Percentiles rank a stretch among this genome's conserved stretches.
phyloP scores from a whole-genome alignment of 2,329 filamentous ascomycete species.

The Paraconiothyrium sp. region DNA sequence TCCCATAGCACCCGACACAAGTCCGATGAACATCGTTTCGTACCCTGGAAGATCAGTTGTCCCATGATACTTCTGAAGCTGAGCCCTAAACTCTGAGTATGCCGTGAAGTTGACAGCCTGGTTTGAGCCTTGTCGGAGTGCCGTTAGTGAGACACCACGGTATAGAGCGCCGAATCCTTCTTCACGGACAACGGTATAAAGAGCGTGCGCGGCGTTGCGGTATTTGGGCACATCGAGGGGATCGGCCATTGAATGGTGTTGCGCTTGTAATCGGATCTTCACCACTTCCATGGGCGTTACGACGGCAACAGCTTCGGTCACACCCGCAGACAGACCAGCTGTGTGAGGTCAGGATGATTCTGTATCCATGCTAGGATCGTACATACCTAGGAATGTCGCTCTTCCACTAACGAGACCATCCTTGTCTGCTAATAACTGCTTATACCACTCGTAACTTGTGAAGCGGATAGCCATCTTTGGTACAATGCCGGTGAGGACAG shows the following conservation, averaged over 20 bases:
- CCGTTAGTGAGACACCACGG: slow-evolving; percentile 91
- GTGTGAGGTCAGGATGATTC: slow-evolving; percentile 26
- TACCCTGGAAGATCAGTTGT: slow-evolving; percentile 80
- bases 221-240: slow-evolving; percentile 97
- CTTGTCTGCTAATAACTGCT: slow-evolving; percentile 78
- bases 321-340: slow-evolving; percentile 90
- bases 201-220: slow-evolving; percentile 84
- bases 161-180: slow-evolving; percentile 90
- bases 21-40: slow-evolving; percentile 89
- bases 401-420: slow-evolving; percentile 73
- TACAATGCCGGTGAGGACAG: slow-evolving; percentile 93
- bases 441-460: slow-evolving; percentile 96
- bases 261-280: slow-evolving; percentile 97
- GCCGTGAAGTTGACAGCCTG: slow-evolving; percentile 97
- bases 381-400: slow-evolving; percentile 75
- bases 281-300: slow-evolving; percentile 99
- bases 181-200: slow-evolving; percentile 90
- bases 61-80: slow-evolving; percentile 76
- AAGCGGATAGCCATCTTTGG: slow-evolving; percentile 99
- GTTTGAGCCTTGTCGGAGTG: slow-evolving; percentile 92
- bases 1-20: slow-evolving; percentile 93
- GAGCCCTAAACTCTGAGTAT: slow-evolving; percentile 90
- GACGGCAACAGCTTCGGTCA: slow-evolving; percentile 95
- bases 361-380: not conserved
- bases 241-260: slow-evolving; percentile 97